phyloP scores from a whole-genome alignment of 805 yeast species.

The Candida maris region DNA sequence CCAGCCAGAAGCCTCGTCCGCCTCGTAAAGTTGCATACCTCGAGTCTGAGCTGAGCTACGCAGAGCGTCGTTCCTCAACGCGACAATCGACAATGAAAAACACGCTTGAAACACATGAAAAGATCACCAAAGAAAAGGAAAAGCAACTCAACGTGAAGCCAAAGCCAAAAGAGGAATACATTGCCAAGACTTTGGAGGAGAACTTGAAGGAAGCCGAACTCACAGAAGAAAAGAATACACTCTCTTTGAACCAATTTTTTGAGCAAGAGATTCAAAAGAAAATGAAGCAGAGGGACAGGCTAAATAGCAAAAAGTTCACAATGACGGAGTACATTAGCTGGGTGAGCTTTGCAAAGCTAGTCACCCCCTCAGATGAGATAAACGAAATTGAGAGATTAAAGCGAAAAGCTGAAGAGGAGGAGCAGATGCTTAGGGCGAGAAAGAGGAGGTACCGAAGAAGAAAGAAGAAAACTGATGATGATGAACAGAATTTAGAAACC shows the following conservation, averaged over 20 bases:
- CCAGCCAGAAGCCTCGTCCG: constrained; percentile 25
- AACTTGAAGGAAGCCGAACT: constrained; percentile 77
- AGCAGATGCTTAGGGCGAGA: constrained; percentile 15
- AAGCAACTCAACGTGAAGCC: constrained; percentile 35
- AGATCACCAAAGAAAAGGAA: constrained; percentile 64
- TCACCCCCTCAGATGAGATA: constrained; percentile 64
- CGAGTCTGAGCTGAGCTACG: constrained; percentile 30
- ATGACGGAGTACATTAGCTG: constrained; percentile 58
- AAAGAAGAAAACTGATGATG: constrained; percentile 37
- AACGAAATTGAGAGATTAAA: constrained; percentile 38
- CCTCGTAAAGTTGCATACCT: constrained; percentile 17
- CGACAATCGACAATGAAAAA: constrained; percentile 75
- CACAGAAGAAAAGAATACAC: constrained; percentile 74
- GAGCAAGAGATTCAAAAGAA: constrained; percentile 84
- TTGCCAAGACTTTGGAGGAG: constrained; percentile 64
- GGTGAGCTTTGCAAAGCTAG: constrained; percentile 42
- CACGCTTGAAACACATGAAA: constrained; percentile 71
- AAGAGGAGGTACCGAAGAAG: constrained; percentile 43
- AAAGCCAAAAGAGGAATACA: constrained; percentile 33
- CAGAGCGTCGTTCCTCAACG: constrained; percentile 66
- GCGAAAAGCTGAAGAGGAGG: constrained; percentile 34
- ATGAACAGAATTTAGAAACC: constrained; percentile 29
- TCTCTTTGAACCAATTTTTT: constrained; percentile 70
- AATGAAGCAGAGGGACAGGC: constrained; percentile 68
- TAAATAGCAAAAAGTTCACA: constrained; percentile 60